Evolutionary conservation across 2,329 filamentous ascomycete species (phyloP), one percentile per base, ranked within the genome.

Genomic region (Microdochium bolleyi): DNA sequence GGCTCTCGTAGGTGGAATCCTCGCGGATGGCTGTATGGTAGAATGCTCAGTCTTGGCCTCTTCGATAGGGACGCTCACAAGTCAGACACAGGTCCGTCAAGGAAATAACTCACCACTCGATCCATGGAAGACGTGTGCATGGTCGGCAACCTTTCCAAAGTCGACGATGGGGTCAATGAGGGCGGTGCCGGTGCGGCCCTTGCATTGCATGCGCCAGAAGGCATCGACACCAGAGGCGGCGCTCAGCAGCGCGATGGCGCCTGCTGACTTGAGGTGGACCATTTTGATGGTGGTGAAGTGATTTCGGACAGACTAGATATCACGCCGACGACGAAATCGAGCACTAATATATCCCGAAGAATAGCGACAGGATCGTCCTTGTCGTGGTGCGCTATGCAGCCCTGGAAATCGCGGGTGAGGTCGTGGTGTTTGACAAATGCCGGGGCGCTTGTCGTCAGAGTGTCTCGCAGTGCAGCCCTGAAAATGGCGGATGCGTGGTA

Each of bases 201-300:
- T 86, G 70, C 90, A 96, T 62, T 89, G 87, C 79, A 96, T 88
- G 65, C 91, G 89, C 89, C 89, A 96, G 70, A 96, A 96, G 55
- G 87, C 91, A 60, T 78, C 65, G 49, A 75, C 77, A 53, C 70
- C 59, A 41, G 65, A 64, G 37, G 70, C 64, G 49, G 58, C 57
- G 58, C 64, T 60, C 46, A 67, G 58, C 46, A 68, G 58, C 52
- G 63, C 56, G 21, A 62, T 48, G n/a, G 60, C 51, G 30, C 56
- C 53, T n/a, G 68, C 54, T 41, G 60, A 52, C 46, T 62, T 46
- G 16, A 46, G 21, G 16, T 19, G 21, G 21, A 46, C 41, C 41
- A 46, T 46, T 21, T 7, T 46, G 19, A 38, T 38, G 34, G 27
- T 30, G 27, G 11, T 5, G 27, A 30, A n/a, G n/a, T n/a, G n/a